Percentiles rank a stretch among this genome's conserved stretches.
Conservation (phyloP, 2,329 filamentous ascomycete species). For the Aspergillus pseudoglaucus region DNA sequence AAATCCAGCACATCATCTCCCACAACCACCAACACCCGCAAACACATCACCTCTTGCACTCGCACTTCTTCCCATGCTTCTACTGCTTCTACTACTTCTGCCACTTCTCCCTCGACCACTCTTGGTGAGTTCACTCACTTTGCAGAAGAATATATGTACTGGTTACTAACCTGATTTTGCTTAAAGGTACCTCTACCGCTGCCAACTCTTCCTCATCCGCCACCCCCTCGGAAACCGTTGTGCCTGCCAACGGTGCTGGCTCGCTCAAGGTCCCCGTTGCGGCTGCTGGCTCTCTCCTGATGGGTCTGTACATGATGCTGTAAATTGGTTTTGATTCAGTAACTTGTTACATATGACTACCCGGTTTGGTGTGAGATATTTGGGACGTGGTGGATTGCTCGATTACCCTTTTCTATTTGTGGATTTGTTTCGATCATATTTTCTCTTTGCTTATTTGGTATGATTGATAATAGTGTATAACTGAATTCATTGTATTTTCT, state of each 20-base stretch:
- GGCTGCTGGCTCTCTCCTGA: slow-evolving; percentile 21
- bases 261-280: slow-evolving; percentile 20
- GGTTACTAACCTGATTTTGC: slow-evolving; percentile 8
- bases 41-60: slow-evolving; percentile 5
- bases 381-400: no score
- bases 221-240: slow-evolving; percentile 16
- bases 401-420: no score
- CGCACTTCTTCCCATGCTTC: slow-evolving; percentile 9
- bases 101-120: slow-evolving; percentile 16
- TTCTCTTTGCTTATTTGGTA: no score
- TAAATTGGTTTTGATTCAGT: slow-evolving; percentile 5
- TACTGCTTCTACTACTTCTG: slow-evolving; percentile 12
- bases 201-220: slow-evolving; percentile 10
- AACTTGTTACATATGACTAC: no score
- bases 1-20: slow-evolving; percentile 1
- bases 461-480: no score
- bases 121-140: slow-evolving; percentile 18
- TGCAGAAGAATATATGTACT: background rate
- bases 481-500: no score
- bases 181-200: slow-evolving; percentile 10
- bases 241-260: slow-evolving; percentile 18
- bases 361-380: no score
- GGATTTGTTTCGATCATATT: no score
- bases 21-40: background rate
- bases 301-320: slow-evolving; percentile 21